Evolutionary conservation across 305 asterid genomes (phyloP), one percentile per base, ranked within the genome.

Genomic region (Striga hermonthica): DNA sequence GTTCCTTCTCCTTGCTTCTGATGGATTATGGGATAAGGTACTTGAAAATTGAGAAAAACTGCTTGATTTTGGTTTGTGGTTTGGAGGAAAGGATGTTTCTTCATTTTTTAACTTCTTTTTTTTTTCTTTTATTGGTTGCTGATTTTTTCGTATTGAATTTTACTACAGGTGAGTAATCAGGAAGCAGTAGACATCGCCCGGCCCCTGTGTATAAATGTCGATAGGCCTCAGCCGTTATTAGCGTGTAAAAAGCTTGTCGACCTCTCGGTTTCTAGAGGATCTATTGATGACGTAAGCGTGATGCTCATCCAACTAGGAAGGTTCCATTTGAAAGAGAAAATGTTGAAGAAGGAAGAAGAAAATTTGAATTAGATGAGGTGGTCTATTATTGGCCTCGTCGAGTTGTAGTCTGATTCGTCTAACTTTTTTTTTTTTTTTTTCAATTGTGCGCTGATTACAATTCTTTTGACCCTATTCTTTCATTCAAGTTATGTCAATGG

Each of bases 1-100:
- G 76, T 90, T 90, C 77, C 72, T 90, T 60, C 63, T 90, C 66
- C 90, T 90, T 57, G 97, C 95, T 43, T 90, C 95, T n/a, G 97
- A 90, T 72, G 95, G 97, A 66, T 69, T 90, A 57, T 87, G 97
- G 97, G 97, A 90, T 69, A 87, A 84, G 82, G 95, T 86, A 76
- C 7, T 40, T 55, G 22, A 41, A 64, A 22, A 22, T 22, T 22
- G 31, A 22, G 2, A 22, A 22, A 22, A 22, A 22, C 1, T 22
- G 31, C 31, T 22, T 22, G 31, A 22, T 22, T 22, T 22, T 22
- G 31, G 31, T 22, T 22, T 22, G 31, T 22, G 31, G 31, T 22
- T 22, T 1, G 31, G 31, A 22, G 31, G 31, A 22, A 22, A 22
- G 31, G 31, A 22, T 22, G 31, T 22, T 22, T 22, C 2, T 22